A percentile compares a stretch with the other conserved stretches of the same genome.
Evolutionary conservation across 176 grass and related monocot genomes (phyloP).

Genomic region (Oryza nivara): DNA sequence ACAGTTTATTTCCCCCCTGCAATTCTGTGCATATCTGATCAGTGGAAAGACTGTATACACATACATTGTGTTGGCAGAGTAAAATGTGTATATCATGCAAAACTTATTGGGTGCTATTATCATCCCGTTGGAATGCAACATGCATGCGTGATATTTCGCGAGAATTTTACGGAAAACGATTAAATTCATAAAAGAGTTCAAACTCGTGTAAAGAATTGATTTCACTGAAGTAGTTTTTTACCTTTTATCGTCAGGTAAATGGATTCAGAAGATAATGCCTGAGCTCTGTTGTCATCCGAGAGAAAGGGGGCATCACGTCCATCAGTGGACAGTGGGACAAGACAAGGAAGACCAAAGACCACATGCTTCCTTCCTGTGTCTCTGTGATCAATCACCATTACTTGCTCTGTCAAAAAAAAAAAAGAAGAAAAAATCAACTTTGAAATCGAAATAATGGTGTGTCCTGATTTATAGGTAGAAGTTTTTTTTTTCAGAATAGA

Average conservation of each 20-base stretch:
- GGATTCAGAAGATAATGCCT: neutral
- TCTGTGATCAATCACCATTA: constrained; percentile 2
- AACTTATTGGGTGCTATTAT: neutral
- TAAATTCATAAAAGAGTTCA: neutral
- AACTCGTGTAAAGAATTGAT: neutral
- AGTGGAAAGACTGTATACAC: neutral
- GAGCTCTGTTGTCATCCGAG: neutral
- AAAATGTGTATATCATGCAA: neutral
- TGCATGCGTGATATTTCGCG: too few species aligned
- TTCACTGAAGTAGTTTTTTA: neutral
- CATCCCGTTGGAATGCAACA: neutral
- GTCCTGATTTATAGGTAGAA: too few species aligned
- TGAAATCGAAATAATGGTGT: too few species aligned
- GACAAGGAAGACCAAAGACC: constrained; percentile 12
- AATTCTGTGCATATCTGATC: neutral
- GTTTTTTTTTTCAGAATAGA: too few species aligned
- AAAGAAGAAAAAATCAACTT: too few species aligned
- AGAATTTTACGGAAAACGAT: neutral
- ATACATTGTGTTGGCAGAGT: neutral
- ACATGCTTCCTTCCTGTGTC: neutral
- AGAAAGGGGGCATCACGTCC: neutral
- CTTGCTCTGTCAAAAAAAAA: too few species aligned
- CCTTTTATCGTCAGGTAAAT: neutral
- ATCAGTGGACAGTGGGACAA: neutral
- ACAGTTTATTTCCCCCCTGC: neutral